phyloP scores from a whole-genome alignment of 2,329 filamentous ascomycete species.

The Calonectria multiphialidica region DNA sequence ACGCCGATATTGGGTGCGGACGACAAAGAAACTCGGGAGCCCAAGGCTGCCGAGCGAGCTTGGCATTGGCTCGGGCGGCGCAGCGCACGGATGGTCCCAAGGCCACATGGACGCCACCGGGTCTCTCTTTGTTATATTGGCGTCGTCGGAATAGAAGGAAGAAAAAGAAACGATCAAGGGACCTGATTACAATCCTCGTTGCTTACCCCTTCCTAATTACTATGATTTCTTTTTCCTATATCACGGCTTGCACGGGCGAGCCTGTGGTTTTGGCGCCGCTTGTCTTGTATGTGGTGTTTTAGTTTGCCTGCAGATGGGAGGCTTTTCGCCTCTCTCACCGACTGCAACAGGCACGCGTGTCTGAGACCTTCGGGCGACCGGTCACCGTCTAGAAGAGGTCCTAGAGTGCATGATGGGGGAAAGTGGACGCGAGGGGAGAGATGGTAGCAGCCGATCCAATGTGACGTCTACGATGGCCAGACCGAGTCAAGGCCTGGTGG shows the following conservation, averaged over 20 bases:
- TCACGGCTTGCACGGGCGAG: background rate
- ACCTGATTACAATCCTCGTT: background rate
- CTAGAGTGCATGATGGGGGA: conserved; percentile 2
- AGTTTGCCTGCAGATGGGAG: conserved; percentile 1
- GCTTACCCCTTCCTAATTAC: too few relatives aligned
- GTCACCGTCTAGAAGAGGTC: background rate
- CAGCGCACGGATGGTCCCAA: conserved; percentile 11
- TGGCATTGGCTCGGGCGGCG: background rate
- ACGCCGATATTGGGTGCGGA: conserved; percentile 15
- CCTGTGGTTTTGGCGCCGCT: background rate
- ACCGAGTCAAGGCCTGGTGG: background rate
- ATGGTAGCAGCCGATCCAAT: background rate
- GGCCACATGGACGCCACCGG: background rate
- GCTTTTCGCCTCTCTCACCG: conserved; percentile 17
- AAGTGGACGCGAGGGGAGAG: conserved; percentile 31
- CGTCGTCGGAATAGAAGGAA: background rate
- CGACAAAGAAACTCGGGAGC: conserved; percentile 1
- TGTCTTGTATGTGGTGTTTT: background rate
- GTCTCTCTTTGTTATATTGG: background rate
- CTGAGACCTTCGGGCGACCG: conserved; percentile 29
- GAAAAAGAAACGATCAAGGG: background rate
- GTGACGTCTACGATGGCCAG: background rate
- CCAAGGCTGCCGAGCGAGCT: background rate
- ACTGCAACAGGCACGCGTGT: conserved; percentile 25
- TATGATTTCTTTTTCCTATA: background rate